These are phyloP conservation scores for Ophiognomonia clavigignenti-juglandacearum DNA, from an alignment of 2,329 filamentous ascomycete genomes.

Conservation along the genomic window DNA sequence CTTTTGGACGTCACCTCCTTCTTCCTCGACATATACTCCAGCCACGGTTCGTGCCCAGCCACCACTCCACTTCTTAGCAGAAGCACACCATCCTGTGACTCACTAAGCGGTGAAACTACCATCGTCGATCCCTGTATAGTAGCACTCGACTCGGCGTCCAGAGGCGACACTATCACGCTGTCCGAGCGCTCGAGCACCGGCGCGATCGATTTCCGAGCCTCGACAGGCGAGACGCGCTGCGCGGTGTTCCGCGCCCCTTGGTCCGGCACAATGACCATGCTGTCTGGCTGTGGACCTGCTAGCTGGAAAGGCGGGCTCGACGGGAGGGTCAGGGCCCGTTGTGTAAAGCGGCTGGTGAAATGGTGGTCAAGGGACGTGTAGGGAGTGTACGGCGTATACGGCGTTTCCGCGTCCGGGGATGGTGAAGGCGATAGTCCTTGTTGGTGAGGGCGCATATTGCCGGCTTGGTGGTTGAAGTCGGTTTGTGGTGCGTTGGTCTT, in stretches of 20 bases:
- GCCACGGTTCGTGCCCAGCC: conserved; percentile 7
- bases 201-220: neutral
- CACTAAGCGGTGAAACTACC: neutral
- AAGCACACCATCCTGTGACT: neutral
- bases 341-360: conserved; percentile 5
- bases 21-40: conserved; percentile 13
- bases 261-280: conserved; percentile 1
- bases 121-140: neutral
- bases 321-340: neutral
- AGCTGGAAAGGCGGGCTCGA: conserved; percentile 13
- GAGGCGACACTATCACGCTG: neutral
- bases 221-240: neutral
- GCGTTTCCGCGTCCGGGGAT: conserved; percentile 2
- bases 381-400: conserved; percentile 8
- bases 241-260: neutral
- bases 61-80: neutral
- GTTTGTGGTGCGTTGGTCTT: neutral
- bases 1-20: conserved; percentile 10
- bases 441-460: neutral
- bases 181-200: neutral
- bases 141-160: neutral
- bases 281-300: neutral
- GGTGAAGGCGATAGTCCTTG: neutral
- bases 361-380: conserved; percentile 9
- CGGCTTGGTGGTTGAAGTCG: neutral